Evolutionary conservation across 78 protist genomes (phyloP).

Genomic region (Speleostelium caveatum): DNA sequence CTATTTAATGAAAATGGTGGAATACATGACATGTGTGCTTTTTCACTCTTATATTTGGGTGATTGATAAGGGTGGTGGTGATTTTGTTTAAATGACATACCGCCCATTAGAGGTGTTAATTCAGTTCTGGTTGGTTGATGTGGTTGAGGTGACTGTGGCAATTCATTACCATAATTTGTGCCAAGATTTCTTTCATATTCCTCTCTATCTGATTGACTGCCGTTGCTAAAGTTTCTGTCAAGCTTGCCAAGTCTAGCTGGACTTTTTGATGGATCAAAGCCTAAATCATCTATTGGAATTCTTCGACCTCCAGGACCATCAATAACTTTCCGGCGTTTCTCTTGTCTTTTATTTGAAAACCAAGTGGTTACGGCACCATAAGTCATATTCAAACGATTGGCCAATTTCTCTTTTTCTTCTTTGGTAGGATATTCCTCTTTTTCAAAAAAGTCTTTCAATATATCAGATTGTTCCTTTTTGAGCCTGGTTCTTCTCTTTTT

Average conservation of each 20-base stretch:
- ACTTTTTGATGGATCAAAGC: neutral
- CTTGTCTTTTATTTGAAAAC: slow-evolving; percentile 76
- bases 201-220: neutral
- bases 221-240: neutral
- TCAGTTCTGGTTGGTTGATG: neutral
- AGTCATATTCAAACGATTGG: slow-evolving; percentile 21
- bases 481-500: slow-evolving; percentile 69
- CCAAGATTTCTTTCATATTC: neutral
- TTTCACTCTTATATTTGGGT: neutral
- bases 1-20: slow-evolving; percentile 5
- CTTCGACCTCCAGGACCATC: slow-evolving; percentile 41
- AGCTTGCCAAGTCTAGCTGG: neutral
- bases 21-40: neutral
- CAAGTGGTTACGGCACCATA: slow-evolving; percentile 70
- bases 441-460: slow-evolving; percentile 45
- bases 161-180: neutral
- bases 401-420: slow-evolving; percentile 62
- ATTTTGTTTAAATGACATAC: slow-evolving; percentile 16
- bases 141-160: too few relatives aligned
- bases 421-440: slow-evolving; percentile 63
- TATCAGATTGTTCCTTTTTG: slow-evolving; percentile 53
- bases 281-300: neutral
- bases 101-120: slow-evolving; percentile 11
- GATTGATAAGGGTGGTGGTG: neutral
- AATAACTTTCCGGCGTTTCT: slow-evolving; percentile 30